A percentile compares a stretch with the other conserved stretches of the same genome.
phyloP scores from a whole-genome alignment of 805 yeast species.

The Kregervanrija fluxuum region DNA sequence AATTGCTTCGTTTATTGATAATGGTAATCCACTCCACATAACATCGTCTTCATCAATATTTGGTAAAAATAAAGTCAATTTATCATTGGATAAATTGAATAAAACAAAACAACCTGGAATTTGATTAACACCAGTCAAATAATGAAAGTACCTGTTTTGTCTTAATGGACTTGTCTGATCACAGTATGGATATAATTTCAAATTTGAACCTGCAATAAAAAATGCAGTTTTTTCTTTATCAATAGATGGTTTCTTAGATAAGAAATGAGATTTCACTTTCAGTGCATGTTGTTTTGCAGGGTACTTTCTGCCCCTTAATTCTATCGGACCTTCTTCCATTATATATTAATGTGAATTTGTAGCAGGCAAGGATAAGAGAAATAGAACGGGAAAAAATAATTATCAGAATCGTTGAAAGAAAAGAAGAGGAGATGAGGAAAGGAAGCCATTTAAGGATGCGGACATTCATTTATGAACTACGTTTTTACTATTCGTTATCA shows the following conservation, averaged over 20 bases:
- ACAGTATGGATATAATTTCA: conserved; percentile 60
- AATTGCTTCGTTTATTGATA: conserved; percentile 57
- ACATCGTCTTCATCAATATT: conserved; percentile 81
- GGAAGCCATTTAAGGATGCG: too few species aligned
- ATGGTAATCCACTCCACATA: conserved; percentile 94
- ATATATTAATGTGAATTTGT: too few species aligned
- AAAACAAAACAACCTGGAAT: conserved; percentile 70
- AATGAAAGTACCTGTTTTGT: conserved; percentile 88
- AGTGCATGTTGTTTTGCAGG: conserved; percentile 79
- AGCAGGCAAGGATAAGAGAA: too few species aligned
- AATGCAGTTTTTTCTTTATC: conserved; percentile 25
- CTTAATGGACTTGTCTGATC: conserved; percentile 75
- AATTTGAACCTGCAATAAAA: conserved; percentile 54
- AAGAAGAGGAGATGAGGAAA: too few species aligned
- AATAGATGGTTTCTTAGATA: conserved; percentile 12
- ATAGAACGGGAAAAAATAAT: too few species aligned
- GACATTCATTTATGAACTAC: too few species aligned
- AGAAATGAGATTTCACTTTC: conserved; percentile 34
- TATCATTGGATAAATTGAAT: conserved; percentile 45
- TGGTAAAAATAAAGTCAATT: conserved; percentile 71
- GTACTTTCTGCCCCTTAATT: conserved; percentile 40
- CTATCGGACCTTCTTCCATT: conserved; percentile 15
- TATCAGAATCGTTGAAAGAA: too few species aligned
- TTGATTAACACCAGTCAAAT: conserved; percentile 69
- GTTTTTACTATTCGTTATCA: too few species aligned